phyloP scores from a whole-genome alignment of 2,329 filamentous ascomycete genomes.

The Fonsecaea pedrosoi region DNA sequence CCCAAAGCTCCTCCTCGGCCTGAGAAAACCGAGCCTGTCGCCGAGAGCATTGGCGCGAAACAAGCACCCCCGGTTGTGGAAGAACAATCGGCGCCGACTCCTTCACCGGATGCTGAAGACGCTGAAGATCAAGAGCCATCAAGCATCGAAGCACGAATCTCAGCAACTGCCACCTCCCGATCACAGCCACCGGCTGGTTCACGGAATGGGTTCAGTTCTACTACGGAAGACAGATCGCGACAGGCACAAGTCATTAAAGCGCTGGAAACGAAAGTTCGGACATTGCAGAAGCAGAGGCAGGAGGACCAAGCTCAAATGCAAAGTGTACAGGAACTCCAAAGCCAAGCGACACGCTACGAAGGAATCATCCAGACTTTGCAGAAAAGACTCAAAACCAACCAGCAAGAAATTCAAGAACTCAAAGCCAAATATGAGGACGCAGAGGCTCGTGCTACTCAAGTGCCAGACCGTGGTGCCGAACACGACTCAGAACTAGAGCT shows the following conservation, averaged over 20 bases:
- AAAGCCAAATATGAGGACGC: conserved; percentile 79
- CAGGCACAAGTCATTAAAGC: conserved; percentile 67
- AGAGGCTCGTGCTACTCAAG: conserved; percentile 69
- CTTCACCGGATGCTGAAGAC: neutral
- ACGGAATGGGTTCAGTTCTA: conserved; percentile 8
- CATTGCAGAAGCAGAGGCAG: conserved; percentile 83
- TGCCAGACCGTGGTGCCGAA: conserved; percentile 72
- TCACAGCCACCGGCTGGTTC: conserved; percentile 1
- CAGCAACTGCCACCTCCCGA: neutral
- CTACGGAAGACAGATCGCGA: conserved; percentile 29
- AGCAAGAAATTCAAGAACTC: conserved; percentile 77
- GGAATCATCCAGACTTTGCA: conserved; percentile 89
- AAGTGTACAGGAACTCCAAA: conserved; percentile 74
- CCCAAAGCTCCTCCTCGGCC: conserved; percentile 11
- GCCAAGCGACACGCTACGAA: conserved; percentile 65
- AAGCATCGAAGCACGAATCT: conserved; percentile 1
- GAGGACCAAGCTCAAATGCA: conserved; percentile 89
- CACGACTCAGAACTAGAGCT: conserved; percentile 85
- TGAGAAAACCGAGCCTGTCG: conserved; percentile 9
- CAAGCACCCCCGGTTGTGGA: conserved; percentile 26
- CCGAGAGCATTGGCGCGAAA: conserved; percentile 4
- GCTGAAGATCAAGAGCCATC: conserved; percentile 8
- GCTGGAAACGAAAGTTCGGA: conserved; percentile 81
- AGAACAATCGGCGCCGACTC: conserved; percentile 11
- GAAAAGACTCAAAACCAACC: conserved; percentile 82